phyloP scores from a whole-genome alignment of 2,329 filamentous ascomycete genomes.

The Nannizziopsis arthrosporioides region DNA sequence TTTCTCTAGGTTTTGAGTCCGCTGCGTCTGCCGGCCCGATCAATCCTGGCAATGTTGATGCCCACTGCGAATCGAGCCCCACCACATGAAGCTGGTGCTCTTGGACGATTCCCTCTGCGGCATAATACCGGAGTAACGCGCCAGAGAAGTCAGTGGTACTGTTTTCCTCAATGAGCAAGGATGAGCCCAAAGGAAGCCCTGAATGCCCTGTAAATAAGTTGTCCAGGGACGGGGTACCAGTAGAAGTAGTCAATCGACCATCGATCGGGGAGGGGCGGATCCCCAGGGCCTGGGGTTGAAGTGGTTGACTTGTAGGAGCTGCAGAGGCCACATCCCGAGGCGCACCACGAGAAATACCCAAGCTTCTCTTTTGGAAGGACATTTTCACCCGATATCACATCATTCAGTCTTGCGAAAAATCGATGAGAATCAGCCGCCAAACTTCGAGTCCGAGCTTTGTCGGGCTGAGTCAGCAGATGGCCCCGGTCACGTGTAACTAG shows the following conservation, averaged over 20 bases:
- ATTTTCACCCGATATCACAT: constrained; percentile 28
- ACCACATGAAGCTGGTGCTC: constrained; percentile 80
- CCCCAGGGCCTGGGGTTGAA: constrained; percentile 32
- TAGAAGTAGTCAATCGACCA: constrained; percentile 79
- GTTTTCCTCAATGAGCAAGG: constrained; percentile 70
- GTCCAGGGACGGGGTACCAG: constrained; percentile 77
- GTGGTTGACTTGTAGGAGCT: constrained; percentile 15
- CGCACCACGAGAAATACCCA: constrained; percentile 40
- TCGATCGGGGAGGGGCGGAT: constrained; percentile 79
- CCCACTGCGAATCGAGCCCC: constrained; percentile 69
- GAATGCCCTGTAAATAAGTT: constrained; percentile 73
- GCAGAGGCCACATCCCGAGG: constrained; percentile 26
- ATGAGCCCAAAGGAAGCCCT: constrained; percentile 70
- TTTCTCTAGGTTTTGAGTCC: constrained; percentile 33
- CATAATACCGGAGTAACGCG: constrained; percentile 73
- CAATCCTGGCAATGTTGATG: constrained; percentile 68
- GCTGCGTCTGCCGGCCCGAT: constrained; percentile 40
- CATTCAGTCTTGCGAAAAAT: no score
- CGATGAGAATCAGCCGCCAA: no score
- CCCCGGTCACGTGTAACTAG: no score
- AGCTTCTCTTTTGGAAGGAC: constrained; percentile 58
- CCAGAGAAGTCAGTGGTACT: constrained; percentile 92
- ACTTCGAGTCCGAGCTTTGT: neutral
- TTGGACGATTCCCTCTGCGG: constrained; percentile 83
- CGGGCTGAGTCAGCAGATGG: no score